Evolutionary conservation across 2,329 filamentous ascomycete species (phyloP), one percentile per base, ranked within the genome.

Genomic region (Colletotrichum sp.): DNA sequence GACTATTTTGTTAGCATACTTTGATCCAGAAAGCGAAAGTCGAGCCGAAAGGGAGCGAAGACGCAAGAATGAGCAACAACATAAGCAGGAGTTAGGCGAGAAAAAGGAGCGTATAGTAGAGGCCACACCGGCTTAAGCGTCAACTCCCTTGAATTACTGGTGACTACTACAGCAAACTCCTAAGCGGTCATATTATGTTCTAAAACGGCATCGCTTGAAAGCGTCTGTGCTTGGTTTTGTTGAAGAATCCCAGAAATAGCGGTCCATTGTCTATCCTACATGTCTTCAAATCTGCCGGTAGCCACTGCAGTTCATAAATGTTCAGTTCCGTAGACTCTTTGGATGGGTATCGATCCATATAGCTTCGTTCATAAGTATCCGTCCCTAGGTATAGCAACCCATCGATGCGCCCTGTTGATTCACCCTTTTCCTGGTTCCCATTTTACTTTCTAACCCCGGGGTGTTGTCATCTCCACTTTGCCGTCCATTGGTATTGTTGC

Each of bases 21-120:
- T 81, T 71, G 83, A 84, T 39, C 79, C 80, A 5, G 72, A 68
- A 16, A 84, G 83, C 57, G 83, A 85, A 64, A 80, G 76, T 74
- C 21, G 79, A 80, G 59, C 64, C 7, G 55, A 81, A 24, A 39
- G 59, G 6, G 12, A 63, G 18, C 5, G n/a, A 32, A 64, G 55
- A 70, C 34, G 62, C 8, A 68, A 72, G 30, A n/a, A 8, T 13
- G 36, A 62, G 26, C 28, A 30, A 6, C 18, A 62, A 13, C 26
- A 32, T 16, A 16, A 13, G 6, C 18, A 62, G 8, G 4, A 1
- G 10, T n/a, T 32, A 34, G 59, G 28, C 26, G 9, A 62, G 15
- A 32, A 26, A n/a, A 26, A 28, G 16, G 24, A 59, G 55, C 15
- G 12, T 26, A 15, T 18, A 3, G 55, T 30, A 26, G 55, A 59